Evolutionary conservation across 345 rosid species (phyloP), one percentile per base, ranked within the genome.

Genomic region (Salix purpurea): DNA sequence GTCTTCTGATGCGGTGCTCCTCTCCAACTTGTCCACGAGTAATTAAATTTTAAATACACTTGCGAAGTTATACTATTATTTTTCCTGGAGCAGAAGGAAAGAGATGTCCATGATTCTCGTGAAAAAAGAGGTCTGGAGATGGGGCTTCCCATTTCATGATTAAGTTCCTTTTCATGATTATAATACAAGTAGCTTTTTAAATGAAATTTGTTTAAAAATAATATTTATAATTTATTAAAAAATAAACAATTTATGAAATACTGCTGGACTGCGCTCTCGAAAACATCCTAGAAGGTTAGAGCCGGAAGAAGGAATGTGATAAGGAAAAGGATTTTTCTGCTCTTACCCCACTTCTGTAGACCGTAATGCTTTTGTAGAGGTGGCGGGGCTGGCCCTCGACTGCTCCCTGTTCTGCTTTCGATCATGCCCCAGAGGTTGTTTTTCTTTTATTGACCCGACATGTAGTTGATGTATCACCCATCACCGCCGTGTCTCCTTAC

Each of bases 141-240:
- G 85, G 85, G 84, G 82, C 81, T 84, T 67, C 74, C 46, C 72
- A 61, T 32, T 44, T 34, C 69, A 84, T 86, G 37, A 34, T 34
- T 34, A 5, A 86, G 34, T 4, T 32, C 34, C 34, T 32, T 32
- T 52, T 34, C 69, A 84, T 86, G 37, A 34, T 34, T 34, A 34
- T 34, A 34, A 34, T 1, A 34, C 37, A 34, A 5, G 37, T 34
- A 34, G 37, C 37, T 34, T 34, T 5, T 34, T 4, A 34, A 34
- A 34, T 34, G 6, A 32, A 32, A 32, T 32, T 4, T 4, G 34
- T 32, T 32, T 32, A 0, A 3, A 32, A 32, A 32, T 32, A 32
- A 4, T 32, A 4, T 32, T 4, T 32, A 32, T 32, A 32, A 32
- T 32, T 32, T 32, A 32, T 32, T 34, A 34, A 34, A 34, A 34